Percentiles rank a stretch among this genome's conserved stretches.
phyloP scores from a whole-genome alignment of 768 basidiomycete genomes.

The Amanita brunnescens region DNA sequence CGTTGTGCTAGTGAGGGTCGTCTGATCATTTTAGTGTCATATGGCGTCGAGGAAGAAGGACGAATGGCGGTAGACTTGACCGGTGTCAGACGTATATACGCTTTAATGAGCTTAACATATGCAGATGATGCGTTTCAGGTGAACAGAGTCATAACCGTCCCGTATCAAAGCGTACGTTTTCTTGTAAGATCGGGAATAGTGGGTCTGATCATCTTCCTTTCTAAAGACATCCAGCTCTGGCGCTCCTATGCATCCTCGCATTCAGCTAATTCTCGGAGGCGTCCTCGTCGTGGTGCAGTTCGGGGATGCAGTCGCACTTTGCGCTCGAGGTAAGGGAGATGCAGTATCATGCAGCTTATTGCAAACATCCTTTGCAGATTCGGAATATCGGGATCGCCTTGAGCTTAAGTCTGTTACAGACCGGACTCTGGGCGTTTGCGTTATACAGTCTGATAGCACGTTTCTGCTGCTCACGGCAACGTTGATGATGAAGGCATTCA shows the following conservation, averaged over 20 bases:
- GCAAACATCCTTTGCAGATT: conserved; percentile 32
- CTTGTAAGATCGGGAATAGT: background rate
- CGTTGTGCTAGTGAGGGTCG: conserved; percentile 33
- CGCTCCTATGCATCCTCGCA: conserved; percentile 63
- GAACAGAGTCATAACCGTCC: conserved; percentile 46
- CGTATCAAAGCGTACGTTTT: conserved; percentile 64
- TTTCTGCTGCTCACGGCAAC: conserved; percentile 58
- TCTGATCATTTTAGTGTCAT: conserved; percentile 58
- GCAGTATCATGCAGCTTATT: background rate
- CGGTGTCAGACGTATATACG: conserved; percentile 55
- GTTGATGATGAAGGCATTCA: conserved; percentile 56
- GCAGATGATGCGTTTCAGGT: conserved; percentile 35
- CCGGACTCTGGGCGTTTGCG: conserved; percentile 63
- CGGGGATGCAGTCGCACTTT: conserved; percentile 68
- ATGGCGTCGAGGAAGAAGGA: conserved; percentile 43
- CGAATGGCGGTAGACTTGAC: conserved; percentile 27
- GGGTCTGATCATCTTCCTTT: background rate
- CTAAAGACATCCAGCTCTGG: conserved; percentile 54
- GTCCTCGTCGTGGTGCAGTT: conserved; percentile 57
- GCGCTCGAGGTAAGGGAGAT: conserved; percentile 44
- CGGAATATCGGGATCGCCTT: conserved; percentile 62
- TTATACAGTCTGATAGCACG: conserved; percentile 38
- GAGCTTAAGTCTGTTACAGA: conserved; percentile 62
- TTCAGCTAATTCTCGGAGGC: conserved; percentile 54
- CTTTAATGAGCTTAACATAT: conserved; percentile 43